phyloP scores from a whole-genome alignment of 83 land plant genomes.

The Picea engelmannii region DNA sequence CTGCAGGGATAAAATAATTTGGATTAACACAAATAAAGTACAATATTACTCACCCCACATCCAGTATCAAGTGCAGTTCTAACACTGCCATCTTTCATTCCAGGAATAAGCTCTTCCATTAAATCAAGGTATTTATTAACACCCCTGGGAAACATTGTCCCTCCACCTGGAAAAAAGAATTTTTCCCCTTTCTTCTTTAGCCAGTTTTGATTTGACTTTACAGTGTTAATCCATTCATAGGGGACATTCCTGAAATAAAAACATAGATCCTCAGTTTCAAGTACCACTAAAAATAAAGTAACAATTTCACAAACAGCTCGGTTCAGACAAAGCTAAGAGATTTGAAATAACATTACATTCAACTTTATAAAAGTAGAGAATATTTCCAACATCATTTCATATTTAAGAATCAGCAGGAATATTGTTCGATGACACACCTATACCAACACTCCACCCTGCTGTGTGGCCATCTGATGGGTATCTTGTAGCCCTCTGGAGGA shows the following conservation, averaged over 20 bases:
- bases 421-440: slow-evolving; percentile 22
- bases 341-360: neutral
- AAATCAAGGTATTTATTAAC: slow-evolving; percentile 42
- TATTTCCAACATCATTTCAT: neutral
- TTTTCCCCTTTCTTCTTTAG: slow-evolving; percentile 37
- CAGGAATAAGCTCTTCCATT: slow-evolving; percentile 39
- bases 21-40: neutral
- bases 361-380: neutral
- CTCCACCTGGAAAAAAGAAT: slow-evolving; percentile 63
- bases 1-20: neutral
- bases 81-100: slow-evolving; percentile 35
- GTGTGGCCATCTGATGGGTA: slow-evolving; percentile 46
- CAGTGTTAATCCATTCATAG: slow-evolving; percentile 34
- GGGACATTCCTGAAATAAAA: slow-evolving; percentile 41
- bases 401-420: no score
- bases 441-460: slow-evolving; percentile 55
- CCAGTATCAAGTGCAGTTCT: slow-evolving; percentile 61
- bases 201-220: slow-evolving; percentile 57
- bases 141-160: slow-evolving; percentile 52
- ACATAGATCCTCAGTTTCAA: neutral
- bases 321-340: neutral
- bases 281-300: neutral
- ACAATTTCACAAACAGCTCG: neutral
- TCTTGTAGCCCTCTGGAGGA: slow-evolving; percentile 53
- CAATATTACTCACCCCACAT: slow-evolving; percentile 51